A percentile compares a stretch with the other conserved stretches of the same genome.
phyloP scores from a whole-genome alignment of 2,329 filamentous ascomycete species.

The Cercospora beticola region DNA sequence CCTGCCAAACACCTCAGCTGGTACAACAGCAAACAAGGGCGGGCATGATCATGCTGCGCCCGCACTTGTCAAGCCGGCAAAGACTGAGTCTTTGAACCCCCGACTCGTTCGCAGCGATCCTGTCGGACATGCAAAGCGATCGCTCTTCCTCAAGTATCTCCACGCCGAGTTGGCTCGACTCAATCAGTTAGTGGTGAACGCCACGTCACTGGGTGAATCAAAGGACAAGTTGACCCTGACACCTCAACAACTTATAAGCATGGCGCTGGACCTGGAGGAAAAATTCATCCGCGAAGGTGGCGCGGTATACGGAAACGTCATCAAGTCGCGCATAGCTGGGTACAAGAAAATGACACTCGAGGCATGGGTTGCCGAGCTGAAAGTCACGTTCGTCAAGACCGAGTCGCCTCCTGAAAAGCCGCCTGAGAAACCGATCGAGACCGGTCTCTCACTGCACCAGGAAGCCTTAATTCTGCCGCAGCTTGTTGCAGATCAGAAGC shows the following conservation, averaged over 20 bases:
- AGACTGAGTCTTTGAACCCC: conserved; percentile 58
- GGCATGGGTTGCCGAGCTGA: conserved; percentile 61
- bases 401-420: conserved; percentile 30
- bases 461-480: conserved; percentile 65
- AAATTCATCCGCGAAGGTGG: conserved; percentile 65
- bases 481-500: conserved; percentile 61
- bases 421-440: conserved; percentile 55
- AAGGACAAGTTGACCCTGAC: conserved; percentile 59
- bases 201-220: conserved; percentile 14
- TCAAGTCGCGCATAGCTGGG: conserved; percentile 75
- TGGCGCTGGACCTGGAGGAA: conserved; percentile 76
- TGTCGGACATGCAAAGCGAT: conserved; percentile 39
- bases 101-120: conserved; percentile 58
- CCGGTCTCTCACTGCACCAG: conserved; percentile 65
- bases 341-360: conserved; percentile 72
- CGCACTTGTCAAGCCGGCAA: conserved; percentile 8
- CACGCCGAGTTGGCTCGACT: conserved; percentile 66
- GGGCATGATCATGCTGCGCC: neutral
- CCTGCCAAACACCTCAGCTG: neutral
- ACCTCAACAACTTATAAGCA: conserved; percentile 65
- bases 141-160: conserved; percentile 56
- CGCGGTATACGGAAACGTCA: conserved; percentile 75
- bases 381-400: conserved; percentile 23
- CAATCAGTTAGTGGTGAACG: conserved; percentile 50
- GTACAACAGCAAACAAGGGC: conserved; percentile 19